phyloP scores from a whole-genome alignment of 2,329 filamentous ascomycete genomes.

The Diaporthe sp. region DNA sequence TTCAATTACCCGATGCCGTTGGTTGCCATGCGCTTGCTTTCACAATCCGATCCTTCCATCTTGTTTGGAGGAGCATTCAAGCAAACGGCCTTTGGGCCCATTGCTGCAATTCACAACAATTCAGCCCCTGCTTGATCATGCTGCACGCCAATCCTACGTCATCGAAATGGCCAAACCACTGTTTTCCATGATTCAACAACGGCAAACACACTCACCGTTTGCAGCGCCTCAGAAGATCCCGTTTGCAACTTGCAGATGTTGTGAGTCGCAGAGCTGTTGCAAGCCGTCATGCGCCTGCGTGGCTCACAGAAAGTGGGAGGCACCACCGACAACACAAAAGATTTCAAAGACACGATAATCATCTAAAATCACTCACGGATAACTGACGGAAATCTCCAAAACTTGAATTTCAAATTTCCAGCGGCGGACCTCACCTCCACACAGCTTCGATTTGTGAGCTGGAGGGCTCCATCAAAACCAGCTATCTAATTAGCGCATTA shows the following conservation, averaged over 20 bases:
- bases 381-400: fast-evolving
- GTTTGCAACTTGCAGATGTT: background rate
- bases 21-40: background rate
- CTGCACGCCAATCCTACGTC: background rate
- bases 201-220: background rate
- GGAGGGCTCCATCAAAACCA: background rate
- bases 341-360: background rate
- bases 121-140: background rate
- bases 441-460: background rate
- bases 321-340: background rate
- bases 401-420: fast-evolving
- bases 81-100: background rate
- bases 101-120: background rate
- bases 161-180: background rate
- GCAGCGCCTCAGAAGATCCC: background rate
- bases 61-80: background rate
- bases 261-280: background rate
- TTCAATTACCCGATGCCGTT: background rate
- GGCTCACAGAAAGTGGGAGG: background rate
- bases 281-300: background rate
- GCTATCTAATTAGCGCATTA: fast-evolving
- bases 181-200: too few species aligned
- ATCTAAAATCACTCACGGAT: background rate
- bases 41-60: background rate
- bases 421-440: too few species aligned